Percentiles rank a stretch among this genome's conserved stretches.
Conservation (phyloP, 495 filamentous ascomycete species). For the Trichoderma virens region DNA sequence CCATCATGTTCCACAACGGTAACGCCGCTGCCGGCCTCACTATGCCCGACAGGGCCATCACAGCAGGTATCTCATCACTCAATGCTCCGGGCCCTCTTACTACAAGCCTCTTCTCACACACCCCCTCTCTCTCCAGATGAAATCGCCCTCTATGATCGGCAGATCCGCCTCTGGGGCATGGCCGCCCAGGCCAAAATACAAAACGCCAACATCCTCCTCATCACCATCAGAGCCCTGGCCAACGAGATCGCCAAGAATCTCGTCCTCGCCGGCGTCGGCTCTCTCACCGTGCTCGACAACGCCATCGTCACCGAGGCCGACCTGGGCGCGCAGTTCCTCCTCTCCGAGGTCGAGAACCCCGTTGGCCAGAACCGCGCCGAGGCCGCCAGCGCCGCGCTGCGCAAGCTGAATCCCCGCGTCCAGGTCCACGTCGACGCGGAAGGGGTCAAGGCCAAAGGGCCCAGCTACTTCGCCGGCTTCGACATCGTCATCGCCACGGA, state of each 20-base stretch:
- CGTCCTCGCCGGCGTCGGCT: constrained; percentile 90
- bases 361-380: constrained; percentile 80
- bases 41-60: constrained; percentile 21
- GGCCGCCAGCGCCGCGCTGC: constrained; percentile 70
- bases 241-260: constrained; percentile 97
- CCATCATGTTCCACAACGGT: not conserved
- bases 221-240: constrained; percentile 80
- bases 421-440: constrained; percentile 59
- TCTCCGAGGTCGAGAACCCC: constrained; percentile 50
- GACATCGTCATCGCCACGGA: constrained; percentile 90
- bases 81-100: not conserved
- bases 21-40: not conserved
- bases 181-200: constrained; percentile 87
- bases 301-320: constrained; percentile 71
- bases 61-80: constrained; percentile 19
- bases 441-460: constrained; percentile 53
- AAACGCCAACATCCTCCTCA: constrained; percentile 81
- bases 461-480: constrained; percentile 68
- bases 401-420: constrained; percentile 85
- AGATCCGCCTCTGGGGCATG: constrained; percentile 97
- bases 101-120: not conserved
- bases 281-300: constrained; percentile 82
- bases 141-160: constrained; percentile 94
- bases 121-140: constrained; percentile 76
- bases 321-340: constrained; percentile 81